These are phyloP conservation scores for Fusarium miscanthi DNA, from an alignment of 2,329 filamentous ascomycete species.

Conservation along the genomic window DNA sequence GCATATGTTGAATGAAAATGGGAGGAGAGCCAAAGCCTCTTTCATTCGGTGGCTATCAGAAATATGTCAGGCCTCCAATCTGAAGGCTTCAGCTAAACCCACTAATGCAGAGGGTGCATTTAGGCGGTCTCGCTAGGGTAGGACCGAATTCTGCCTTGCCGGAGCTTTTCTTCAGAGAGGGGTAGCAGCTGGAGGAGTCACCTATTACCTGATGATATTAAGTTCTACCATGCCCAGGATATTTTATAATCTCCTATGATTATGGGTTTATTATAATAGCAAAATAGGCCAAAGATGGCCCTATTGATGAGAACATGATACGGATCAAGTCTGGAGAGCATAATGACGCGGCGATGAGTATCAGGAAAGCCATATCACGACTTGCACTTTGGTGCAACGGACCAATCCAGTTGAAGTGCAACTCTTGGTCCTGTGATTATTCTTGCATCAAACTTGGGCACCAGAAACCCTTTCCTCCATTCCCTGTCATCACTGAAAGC, in stretches of 20 bases:
- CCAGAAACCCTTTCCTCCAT: no score
- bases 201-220: background rate
- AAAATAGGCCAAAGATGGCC: no score
- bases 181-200: no score
- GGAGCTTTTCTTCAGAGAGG: no score
- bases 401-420: background rate
- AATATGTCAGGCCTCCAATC: background rate
- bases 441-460: background rate
- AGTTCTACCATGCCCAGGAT: background rate
- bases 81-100: background rate
- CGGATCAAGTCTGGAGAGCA: background rate
- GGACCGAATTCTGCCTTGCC: background rate
- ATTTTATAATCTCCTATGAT: background rate
- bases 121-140: background rate
- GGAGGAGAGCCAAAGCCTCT: background rate
- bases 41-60: background rate
- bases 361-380: background rate
- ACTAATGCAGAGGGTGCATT: background rate
- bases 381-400: background rate
- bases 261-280: background rate
- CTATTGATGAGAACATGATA: background rate
- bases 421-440: background rate
- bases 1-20: background rate
- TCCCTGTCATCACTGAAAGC: rapidly evolving
- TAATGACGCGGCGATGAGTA: background rate